phyloP scores from a whole-genome alignment of 129 eudicot genomes.

The Lonicera japonica region DNA sequence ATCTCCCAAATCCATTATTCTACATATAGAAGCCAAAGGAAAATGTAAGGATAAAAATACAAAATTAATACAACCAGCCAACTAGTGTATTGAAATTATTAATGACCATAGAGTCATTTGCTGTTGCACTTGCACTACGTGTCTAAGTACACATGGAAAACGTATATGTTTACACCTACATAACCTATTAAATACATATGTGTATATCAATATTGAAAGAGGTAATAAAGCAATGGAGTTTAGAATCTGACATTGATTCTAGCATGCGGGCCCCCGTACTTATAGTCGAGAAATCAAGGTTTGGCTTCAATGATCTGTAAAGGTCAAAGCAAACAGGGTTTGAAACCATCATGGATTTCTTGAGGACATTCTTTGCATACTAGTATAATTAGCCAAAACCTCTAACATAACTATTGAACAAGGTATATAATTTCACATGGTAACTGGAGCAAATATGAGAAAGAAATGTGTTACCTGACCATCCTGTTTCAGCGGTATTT shows the following conservation, averaged over 20 bases:
- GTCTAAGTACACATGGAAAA: no score
- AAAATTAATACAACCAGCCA: neutral
- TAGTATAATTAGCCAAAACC: neutral
- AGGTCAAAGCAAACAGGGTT: neutral
- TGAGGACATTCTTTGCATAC: neutral
- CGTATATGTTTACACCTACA: no score
- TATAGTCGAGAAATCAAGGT: neutral
- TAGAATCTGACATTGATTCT: constrained; percentile 7
- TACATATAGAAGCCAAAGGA: constrained; percentile 5
- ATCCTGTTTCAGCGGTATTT: neutral
- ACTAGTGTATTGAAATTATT: no score
- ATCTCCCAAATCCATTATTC: constrained; percentile 24
- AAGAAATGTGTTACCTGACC: no score
- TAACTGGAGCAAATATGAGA: no score
- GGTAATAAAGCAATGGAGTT: neutral
- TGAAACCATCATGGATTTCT: neutral
- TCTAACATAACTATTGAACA: neutral
- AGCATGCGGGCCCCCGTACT: constrained; percentile 2
- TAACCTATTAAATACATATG: no score
- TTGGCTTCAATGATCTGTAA: neutral
- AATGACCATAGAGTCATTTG: no score
- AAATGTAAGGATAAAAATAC: neutral
- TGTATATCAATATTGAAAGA: no score
- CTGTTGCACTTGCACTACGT: no score
- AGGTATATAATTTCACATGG: no score